Percentiles rank a stretch among this genome's conserved stretches.
Conservation (phyloP, 2,329 filamentous ascomycete species). For the Hypoxylon sp. region DNA sequence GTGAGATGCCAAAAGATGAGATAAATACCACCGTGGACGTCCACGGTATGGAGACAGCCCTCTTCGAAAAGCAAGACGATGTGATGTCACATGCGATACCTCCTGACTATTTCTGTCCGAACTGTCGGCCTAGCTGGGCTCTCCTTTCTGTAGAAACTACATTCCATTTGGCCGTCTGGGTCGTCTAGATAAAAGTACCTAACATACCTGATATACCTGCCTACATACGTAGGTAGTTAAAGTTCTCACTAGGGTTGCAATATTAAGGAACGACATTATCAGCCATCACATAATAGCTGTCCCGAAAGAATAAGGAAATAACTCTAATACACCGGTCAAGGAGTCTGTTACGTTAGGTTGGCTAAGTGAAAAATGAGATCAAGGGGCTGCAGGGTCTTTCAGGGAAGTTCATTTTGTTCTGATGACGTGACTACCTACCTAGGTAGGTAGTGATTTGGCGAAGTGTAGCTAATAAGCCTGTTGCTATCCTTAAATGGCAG, state of each 20-base stretch:
- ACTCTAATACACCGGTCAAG: neutral
- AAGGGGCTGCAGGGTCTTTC: too few species aligned
- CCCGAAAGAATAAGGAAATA: neutral
- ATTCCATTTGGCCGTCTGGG: neutral
- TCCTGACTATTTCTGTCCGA: neutral
- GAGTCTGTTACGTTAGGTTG: neutral
- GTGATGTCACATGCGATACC: slow-evolving; percentile 8
- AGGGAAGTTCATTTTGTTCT: too few species aligned
- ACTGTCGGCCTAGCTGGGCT: slow-evolving; percentile 3
- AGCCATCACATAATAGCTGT: neutral
- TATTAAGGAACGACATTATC: slow-evolving; percentile 6
- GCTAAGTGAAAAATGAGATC: neutral
- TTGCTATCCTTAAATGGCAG: too few species aligned
- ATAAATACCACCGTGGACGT: slow-evolving; percentile 1
- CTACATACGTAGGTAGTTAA: slow-evolving; percentile 1
- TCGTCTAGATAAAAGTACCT: slow-evolving; percentile 1
- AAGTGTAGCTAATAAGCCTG: too few species aligned
- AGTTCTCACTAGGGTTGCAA: slow-evolving; percentile 2
- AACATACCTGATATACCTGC: too few species aligned
- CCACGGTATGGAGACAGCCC: slow-evolving; percentile 10
- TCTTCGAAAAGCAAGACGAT: slow-evolving; percentile 6
- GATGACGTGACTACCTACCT: neutral
- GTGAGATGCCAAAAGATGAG: slow-evolving; percentile 6
- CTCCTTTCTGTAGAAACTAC: slow-evolving; percentile 17
- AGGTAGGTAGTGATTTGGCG: too few species aligned